phyloP scores from a whole-genome alignment of 2,329 filamentous ascomycete species.

The Phialemonium atrogriseum region DNA sequence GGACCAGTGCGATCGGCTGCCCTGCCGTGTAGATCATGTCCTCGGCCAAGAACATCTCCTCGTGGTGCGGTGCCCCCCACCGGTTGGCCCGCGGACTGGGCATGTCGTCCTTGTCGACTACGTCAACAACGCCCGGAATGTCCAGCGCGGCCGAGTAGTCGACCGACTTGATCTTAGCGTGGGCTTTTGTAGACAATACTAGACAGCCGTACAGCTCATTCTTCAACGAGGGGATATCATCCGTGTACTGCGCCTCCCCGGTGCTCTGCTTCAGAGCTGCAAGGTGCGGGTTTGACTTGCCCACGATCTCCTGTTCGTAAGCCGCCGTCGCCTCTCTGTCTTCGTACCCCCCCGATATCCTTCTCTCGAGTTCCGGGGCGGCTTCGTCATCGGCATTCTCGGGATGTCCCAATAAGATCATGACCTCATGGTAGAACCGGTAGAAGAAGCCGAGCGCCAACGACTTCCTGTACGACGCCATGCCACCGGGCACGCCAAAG shows the following conservation, averaged over 20 bases:
- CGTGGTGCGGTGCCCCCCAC: constrained; percentile 77
- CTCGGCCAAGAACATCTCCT: constrained; percentile 89
- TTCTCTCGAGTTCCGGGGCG: constrained; percentile 75
- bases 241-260: constrained; percentile 91
- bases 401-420: constrained; percentile 48
- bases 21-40: constrained; percentile 83
- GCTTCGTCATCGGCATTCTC: constrained; percentile 59
- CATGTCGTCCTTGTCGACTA: constrained; percentile 75
- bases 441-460: constrained; percentile 93
- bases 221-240: constrained; percentile 79
- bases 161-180: constrained; percentile 74
- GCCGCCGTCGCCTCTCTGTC: constrained; percentile 67
- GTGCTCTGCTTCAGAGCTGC: constrained; percentile 90
- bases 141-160: constrained; percentile 70
- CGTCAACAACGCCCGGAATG: constrained; percentile 76
- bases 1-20: constrained; percentile 83
- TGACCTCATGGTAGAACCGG: constrained; percentile 86
- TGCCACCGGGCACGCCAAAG: constrained; percentile 90
- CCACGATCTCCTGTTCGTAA: constrained; percentile 76
- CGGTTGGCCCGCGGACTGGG: constrained; percentile 74
- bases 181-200: constrained; percentile 80
- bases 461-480: constrained; percentile 92
- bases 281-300: constrained; percentile 78
- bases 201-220: constrained; percentile 87
- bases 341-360: constrained; percentile 71